Evolutionary conservation across 495 filamentous ascomycete genomes (phyloP), one percentile per base, ranked within the genome.

Genomic region (Hyaloscypha bicolor): DNA sequence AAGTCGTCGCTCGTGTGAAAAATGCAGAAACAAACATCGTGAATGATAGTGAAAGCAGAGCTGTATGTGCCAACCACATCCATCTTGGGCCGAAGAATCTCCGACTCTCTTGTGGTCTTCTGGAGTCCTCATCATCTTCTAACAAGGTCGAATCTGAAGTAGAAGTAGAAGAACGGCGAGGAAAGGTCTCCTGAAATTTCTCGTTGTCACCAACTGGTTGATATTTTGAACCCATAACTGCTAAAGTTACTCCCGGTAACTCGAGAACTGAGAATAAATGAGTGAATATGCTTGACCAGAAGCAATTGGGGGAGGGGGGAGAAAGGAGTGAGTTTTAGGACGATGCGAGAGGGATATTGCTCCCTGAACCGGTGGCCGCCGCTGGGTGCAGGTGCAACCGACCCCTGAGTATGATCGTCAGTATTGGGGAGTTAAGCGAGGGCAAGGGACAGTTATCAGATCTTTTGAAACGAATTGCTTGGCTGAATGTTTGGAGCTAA

Each of bases 11-110:
- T 59, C 73, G 72, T 32, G 72, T 70, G 60, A 77, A 82, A 42
- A 80, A 74, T 2, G 79, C 77, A 22, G 79, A 71, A 16, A 76
- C 72, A 59, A 84, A 81, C 37, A 84, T 73, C 4, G 77, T 77
- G 39, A 76, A 61, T 4, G 80, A 82, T 14, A 76, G 35, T 6
- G 79, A 77, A 29, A 83, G 67, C 11, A 84, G 72, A 37, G 79
- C 64, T 55, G 76, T 77, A 60, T 83, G 82, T 11, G 70, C 73
- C 21, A 82, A 63, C 80, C 81, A 84, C 61, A 76, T 66, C 79
- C 80, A 81, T 66, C 74, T 72, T 51, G 71, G 32, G 31, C 72
- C 48, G 42, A 63, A 29, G 68, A 16, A 31, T 31, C 22, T 29
- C 64, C 62, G 60, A 30, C 32, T 30, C 31, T 48, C 0, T 22